phyloP scores from a whole-genome alignment of 2,329 filamentous ascomycete species.

The Penicillium expansum region DNA sequence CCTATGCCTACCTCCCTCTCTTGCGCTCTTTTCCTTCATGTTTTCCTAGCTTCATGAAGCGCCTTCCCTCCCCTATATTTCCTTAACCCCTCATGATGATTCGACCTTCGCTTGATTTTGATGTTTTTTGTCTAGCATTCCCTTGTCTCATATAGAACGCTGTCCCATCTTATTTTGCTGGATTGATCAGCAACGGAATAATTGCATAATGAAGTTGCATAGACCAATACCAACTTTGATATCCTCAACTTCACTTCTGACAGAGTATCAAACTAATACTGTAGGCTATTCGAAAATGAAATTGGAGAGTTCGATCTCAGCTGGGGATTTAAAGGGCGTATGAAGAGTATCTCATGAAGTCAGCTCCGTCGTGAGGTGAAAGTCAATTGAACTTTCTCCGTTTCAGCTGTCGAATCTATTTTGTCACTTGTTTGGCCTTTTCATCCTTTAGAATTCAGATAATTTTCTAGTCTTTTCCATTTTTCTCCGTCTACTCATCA shows the following conservation, averaged over 20 bases:
- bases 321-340: no score
- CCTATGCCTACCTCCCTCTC: neutral
- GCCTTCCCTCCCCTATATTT: conserved; percentile 4
- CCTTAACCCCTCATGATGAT: conserved; percentile 1
- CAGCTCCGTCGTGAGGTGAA: no score
- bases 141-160: conserved; percentile 5
- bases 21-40: neutral
- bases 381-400: no score
- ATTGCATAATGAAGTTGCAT: conserved; percentile 7
- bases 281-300: no score
- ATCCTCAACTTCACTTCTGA: neutral
- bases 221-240: neutral
- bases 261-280: no score
- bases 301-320: no score
- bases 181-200: conserved; percentile 1
- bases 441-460: no score
- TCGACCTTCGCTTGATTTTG: conserved; percentile 6
- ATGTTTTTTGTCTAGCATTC: neutral
- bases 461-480: no score
- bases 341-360: no score
- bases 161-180: conserved; percentile 2
- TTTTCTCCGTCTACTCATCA: no score
- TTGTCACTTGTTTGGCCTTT: no score
- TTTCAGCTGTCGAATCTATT: no score
- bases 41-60: conserved; percentile 3